Evolutionary conservation across 495 filamentous ascomycete genomes (phyloP), one percentile per base, ranked within the genome.

Genomic region (Tuber borchii): DNA sequence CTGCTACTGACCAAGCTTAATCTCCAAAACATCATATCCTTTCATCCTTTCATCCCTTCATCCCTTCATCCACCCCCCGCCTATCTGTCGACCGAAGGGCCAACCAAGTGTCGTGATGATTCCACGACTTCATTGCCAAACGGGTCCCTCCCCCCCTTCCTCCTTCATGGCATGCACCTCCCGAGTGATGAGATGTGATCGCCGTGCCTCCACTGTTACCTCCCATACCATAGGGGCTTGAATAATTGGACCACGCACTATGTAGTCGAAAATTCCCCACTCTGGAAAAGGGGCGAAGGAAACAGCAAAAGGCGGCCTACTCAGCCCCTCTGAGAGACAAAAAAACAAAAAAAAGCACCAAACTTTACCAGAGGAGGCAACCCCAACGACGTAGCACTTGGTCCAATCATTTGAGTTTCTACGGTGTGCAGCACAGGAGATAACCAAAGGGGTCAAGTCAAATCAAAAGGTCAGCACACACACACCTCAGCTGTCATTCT

Each of bases 141-240:
- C 48, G 10, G 1, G 22, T 56, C 22, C 48, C 8, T 1, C 48
- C 10, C 48, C 48, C 2, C 22, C 9, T 19, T 16, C 48, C 9
- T 56, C 48, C 22, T n/a, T n/a, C n/a, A 16, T 9, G 0, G 37
- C n/a, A 61, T 14, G n/a, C 51, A 16, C n/a, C 51, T 31, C 9
- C 51, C 51, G 51, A 61, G 51, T 61, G 51, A 61, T 61, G 51
- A 61, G n/a, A 61, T 26, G 51, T 61, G 51, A 61, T 31, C 9
- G 51, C 19, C n/a, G 31, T 14, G n/a, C 51, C 9, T 5, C 22
- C 48, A 51, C 9, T 51, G 19, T 20, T 20, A 8, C n/a, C 51
- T n/a, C n/a, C n/a, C 8, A 61, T 14, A 61, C 22, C 37, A 39
- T 39, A 39, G 37, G 37, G 37, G 4, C 37, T 39, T 39, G 37